Base-by-base conservation (phyloP, 2,329 filamentous ascomycete genomes). In the Orbilia javanica region DNA sequence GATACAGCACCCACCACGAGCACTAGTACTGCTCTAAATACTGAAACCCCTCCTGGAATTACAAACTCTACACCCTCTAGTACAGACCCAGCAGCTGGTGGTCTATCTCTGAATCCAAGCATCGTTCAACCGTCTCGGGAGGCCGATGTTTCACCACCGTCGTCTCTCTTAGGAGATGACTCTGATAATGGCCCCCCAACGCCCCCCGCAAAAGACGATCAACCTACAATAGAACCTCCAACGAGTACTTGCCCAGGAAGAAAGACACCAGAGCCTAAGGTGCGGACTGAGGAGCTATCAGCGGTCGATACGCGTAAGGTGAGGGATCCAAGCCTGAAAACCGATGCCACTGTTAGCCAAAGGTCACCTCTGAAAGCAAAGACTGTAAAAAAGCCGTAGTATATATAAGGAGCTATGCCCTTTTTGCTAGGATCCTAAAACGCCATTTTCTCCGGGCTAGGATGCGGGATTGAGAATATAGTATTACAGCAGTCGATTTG, bases 191-290 rank as follows among this genome's bases (percentile, higher is more conserved):
- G 31, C 10, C 2, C 55, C 10, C 55, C 55, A 18, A 42, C 55
- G 34, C 55, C 55, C 4, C 55, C 55, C 8, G 11, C 34, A 13
- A 39, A 27, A 11, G 55, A 60, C 8, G 55, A 60, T 11, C 5
- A 5, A 20, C n/a, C 20, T 18, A n/a, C 34, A 13, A 60, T 60
- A n/a, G 55, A 60, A 27, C 55, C 55, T 3, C 55, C 55, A 60
- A 42, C 55, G 7, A 60, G 34, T n/a, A 60, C 55, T n/a, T 60
- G 55, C 27, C 55, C 55, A 1, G 55, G 55, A 42, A 60, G 55
- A 10, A 42, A 27, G 27, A 60, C 55, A 2, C 55, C 55, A 8
- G 55, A 60, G 55, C 55, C 34, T 13, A 60, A 60, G 8, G 55
- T 60, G 3, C 55, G 55, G n/a, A 60, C 18, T 15, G 31, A 60